Percentiles rank a stretch among this genome's conserved stretches.
These are phyloP conservation scores for Linum tenue DNA, from an alignment of 345 rosid genomes.

Conservation along the genomic window DNA sequence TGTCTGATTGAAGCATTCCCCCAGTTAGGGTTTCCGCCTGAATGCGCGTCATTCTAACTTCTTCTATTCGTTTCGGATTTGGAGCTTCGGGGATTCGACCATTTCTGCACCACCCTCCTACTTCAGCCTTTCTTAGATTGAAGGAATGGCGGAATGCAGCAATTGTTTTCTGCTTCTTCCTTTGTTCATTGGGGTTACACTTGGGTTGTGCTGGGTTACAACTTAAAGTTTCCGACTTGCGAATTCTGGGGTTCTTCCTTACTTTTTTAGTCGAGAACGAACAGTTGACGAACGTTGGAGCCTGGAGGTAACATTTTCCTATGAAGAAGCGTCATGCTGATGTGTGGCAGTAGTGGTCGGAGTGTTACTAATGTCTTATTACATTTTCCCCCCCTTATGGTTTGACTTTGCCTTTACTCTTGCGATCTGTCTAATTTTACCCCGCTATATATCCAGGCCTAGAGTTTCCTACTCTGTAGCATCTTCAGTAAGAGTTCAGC, in stretches of 20 bases:
- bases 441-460: slow-evolving; percentile 30
- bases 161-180: background rate
- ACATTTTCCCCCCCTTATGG: no score
- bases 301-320: no score
- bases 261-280: no score
- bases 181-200: background rate
- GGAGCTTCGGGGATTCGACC: background rate
- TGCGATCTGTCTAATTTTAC: background rate
- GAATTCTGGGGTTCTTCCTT: no score
- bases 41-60: background rate
- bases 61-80: background rate
- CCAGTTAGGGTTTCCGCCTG: background rate
- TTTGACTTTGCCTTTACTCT: no score
- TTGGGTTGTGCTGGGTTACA: background rate
- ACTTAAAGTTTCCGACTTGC: background rate
- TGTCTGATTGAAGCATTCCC: background rate
- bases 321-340: no score
- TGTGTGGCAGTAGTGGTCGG: no score
- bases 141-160: background rate
- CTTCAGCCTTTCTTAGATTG: background rate
- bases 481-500: slow-evolving; percentile 15
- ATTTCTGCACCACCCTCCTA: background rate
- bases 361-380: no score
- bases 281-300: no score
- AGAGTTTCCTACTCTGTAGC: slow-evolving; percentile 19